phyloP scores from a whole-genome alignment of 257 asterid species.

The Lantana camara region DNA sequence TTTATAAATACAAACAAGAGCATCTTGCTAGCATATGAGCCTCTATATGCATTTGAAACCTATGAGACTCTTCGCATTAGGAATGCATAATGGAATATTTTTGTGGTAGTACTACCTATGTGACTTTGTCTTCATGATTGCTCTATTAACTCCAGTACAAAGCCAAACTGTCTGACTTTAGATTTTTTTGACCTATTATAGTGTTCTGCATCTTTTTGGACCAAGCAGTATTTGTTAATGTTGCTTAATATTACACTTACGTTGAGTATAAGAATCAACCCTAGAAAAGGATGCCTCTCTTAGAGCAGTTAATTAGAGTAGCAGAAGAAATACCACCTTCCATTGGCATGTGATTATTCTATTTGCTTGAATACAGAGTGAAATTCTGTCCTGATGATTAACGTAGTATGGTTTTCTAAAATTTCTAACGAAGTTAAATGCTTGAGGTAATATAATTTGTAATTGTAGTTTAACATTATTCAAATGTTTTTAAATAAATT shows the following conservation, averaged over 20 bases:
- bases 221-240: neutral
- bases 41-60: conserved; percentile 14
- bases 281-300: conserved; percentile 46
- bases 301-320: conserved; percentile 59
- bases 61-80: neutral
- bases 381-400: conserved; percentile 7
- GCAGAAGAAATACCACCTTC: conserved; percentile 33
- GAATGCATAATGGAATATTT: neutral
- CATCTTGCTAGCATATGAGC: conserved; percentile 18
- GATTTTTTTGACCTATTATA: neutral
- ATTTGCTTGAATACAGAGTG: neutral
- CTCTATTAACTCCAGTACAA: neutral
- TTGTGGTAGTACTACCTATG: conserved; percentile 3
- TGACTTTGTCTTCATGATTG: neutral
- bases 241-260: conserved; percentile 4
- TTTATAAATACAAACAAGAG: conserved; percentile 1
- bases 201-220: neutral
- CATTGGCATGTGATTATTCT: neutral
- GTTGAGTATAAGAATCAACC: neutral
- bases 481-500: conserved; percentile 19
- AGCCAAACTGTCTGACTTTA: neutral
- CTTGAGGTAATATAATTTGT: conserved; percentile 9
- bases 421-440: neutral
- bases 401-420: neutral
- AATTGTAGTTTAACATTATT: conserved; percentile 1